Percentiles rank a stretch among this genome's conserved stretches.
Evolutionary conservation across 768 basidiomycete species (phyloP).

Genomic region (Calocera cornea): DNA sequence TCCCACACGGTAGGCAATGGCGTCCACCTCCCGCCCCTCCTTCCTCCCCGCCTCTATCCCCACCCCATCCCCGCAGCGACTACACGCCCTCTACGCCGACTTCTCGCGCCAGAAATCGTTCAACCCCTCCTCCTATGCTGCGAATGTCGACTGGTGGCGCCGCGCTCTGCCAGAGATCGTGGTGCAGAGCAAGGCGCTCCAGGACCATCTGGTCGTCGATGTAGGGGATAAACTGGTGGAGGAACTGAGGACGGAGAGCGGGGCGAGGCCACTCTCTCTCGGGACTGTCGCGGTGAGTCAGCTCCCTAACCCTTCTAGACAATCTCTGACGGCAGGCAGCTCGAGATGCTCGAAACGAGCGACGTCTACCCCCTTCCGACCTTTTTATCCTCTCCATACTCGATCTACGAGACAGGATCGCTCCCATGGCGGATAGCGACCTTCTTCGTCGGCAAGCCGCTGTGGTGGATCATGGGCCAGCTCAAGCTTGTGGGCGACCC

Average conservation of each 20-base stretch:
- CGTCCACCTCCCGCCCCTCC: conserved; percentile 5
- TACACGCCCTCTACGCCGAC: conserved; percentile 65
- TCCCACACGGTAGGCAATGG: background rate
- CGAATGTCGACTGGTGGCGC: conserved; percentile 84
- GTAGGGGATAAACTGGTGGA: conserved; percentile 45
- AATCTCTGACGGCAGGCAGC: conserved; percentile 43
- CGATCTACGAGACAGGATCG: conserved; percentile 39
- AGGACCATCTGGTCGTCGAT: conserved; percentile 46
- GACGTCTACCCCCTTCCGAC: conserved; percentile 36
- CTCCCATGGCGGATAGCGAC: conserved; percentile 55
- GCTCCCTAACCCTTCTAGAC: conserved; percentile 17
- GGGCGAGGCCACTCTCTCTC: conserved; percentile 61
- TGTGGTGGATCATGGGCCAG: conserved; percentile 80
- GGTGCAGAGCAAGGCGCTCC: conserved; percentile 36
- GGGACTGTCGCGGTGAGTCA: conserved; percentile 59
- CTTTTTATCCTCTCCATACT: conserved; percentile 43
- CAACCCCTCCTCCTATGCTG: conserved; percentile 67
- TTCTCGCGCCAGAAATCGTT: conserved; percentile 70
- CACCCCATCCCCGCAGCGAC: conserved; percentile 20
- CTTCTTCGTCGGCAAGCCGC: conserved; percentile 58
- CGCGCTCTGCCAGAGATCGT: conserved; percentile 48
- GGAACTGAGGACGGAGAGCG: conserved; percentile 46
- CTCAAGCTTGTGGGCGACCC: conserved; percentile 54
- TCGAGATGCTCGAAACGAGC: conserved; percentile 41
- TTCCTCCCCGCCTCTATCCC: conserved; percentile 13